Conservation (phyloP, 495 filamentous ascomycete species). For the Penicillium steckii region DNA sequence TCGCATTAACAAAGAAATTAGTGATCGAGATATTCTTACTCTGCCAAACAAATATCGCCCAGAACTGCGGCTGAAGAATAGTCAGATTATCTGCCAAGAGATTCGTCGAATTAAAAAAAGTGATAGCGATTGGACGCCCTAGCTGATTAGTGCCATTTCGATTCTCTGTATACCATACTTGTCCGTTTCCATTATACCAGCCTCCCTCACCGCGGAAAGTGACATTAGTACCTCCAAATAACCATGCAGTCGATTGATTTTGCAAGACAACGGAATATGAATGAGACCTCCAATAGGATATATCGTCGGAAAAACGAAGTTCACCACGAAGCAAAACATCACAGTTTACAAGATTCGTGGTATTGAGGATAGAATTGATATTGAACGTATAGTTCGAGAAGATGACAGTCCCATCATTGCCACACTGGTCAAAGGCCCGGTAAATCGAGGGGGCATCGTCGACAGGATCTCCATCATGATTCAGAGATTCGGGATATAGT, state of each 20-base stretch:
- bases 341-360: conserved; percentile 39
- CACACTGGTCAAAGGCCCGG: conserved; percentile 40
- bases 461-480: conserved; percentile 4
- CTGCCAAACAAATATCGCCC: conserved; percentile 39
- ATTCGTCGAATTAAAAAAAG: conserved; percentile 36
- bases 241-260: conserved; percentile 47
- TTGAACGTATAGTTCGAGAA: conserved; percentile 37
- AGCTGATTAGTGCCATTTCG: conserved; percentile 37
- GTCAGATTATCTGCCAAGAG: conserved; percentile 28
- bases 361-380: conserved; percentile 44
- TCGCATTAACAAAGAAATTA: conserved; percentile 45
- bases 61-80: conserved; percentile 47
- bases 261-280: conserved; percentile 44
- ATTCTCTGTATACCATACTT: conserved; percentile 42
- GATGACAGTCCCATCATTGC: conserved; percentile 33
- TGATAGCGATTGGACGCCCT: conserved; percentile 43
- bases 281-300: conserved; percentile 44
- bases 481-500: not conserved
- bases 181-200: conserved; percentile 47
- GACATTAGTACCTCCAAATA: conserved; percentile 44
- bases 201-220: conserved; percentile 38
- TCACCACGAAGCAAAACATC: conserved; percentile 38
- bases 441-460: conserved; percentile 44
- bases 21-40: conserved; percentile 35
- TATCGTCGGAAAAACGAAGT: conserved; percentile 39